Evolutionary conservation across 345 rosid species (phyloP).

Genomic region (Eucalyptus microcorys): DNA sequence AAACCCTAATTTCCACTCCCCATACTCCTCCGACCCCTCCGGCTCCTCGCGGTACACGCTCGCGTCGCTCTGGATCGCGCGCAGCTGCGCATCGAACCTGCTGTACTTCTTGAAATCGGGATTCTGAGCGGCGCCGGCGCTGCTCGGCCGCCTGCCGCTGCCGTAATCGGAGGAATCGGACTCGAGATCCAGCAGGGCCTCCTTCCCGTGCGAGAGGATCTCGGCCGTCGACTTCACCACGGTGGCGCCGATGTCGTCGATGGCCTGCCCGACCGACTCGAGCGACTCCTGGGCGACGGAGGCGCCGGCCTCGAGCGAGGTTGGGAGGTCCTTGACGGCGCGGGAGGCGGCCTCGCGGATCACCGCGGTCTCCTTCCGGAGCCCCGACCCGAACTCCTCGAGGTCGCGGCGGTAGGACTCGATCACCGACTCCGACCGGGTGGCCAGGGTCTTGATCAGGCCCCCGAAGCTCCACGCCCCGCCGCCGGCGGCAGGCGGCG

Average conservation of each 20-base stretch:
- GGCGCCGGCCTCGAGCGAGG: constrained; percentile 61
- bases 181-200: constrained; percentile 10
- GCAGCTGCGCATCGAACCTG: constrained; percentile 61
- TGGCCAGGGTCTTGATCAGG: constrained; percentile 36
- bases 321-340: constrained; percentile 53
- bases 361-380: constrained; percentile 52
- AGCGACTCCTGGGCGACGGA: constrained; percentile 15
- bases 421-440: constrained; percentile 59
- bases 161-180: background rate
- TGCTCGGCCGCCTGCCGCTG: background rate
- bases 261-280: constrained; percentile 59
- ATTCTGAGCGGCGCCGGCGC: background rate
- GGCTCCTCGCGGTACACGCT: constrained; percentile 41
- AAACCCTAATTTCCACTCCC: constrained; percentile 46
- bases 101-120: constrained; percentile 27
- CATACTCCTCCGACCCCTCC: constrained; percentile 35
- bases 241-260: constrained; percentile 72
- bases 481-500: background rate
- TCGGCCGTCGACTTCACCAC: constrained; percentile 67
- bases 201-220: constrained; percentile 64
- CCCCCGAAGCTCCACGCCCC: constrained; percentile 43
- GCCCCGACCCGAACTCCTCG: constrained; percentile 64
- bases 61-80: constrained; percentile 32
- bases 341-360: constrained; percentile 67
- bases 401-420: constrained; percentile 59